Evolutionary conservation across 2,329 filamentous ascomycete genomes (phyloP).

Genomic region (Cylindrodendrum hubeiense): DNA sequence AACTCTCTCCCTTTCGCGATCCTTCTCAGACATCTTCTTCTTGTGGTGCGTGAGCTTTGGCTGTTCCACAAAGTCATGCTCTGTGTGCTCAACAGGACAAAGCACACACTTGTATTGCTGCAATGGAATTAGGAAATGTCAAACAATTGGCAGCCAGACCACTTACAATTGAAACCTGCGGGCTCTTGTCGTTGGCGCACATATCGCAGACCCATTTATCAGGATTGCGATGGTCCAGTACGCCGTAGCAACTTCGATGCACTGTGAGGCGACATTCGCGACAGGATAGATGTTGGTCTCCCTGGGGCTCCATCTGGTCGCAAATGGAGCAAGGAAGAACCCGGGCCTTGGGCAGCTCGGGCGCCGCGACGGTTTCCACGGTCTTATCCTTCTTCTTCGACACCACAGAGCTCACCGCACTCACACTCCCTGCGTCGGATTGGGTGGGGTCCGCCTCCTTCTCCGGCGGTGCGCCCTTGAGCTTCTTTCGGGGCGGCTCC

Average conservation of each 20-base stretch:
- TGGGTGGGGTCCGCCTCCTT: constrained; percentile 62
- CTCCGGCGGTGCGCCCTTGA: constrained; percentile 66
- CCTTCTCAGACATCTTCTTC: constrained; percentile 92
- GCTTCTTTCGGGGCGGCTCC: constrained; percentile 75
- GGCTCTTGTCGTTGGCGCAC: constrained; percentile 93
- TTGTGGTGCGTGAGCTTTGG: constrained; percentile 65
- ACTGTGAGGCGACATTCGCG: constrained; percentile 91
- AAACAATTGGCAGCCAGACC: not conserved
- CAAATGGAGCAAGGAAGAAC: constrained; percentile 89
- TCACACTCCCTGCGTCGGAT: constrained; percentile 60
- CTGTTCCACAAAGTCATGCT: constrained; percentile 87
- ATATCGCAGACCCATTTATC: constrained; percentile 96
- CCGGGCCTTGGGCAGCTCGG: constrained; percentile 83
- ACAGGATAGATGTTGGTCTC: constrained; percentile 82
- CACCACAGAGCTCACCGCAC: constrained; percentile 52
- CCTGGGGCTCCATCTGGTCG: constrained; percentile 76
- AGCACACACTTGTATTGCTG: constrained; percentile 92
- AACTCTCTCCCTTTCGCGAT: constrained; percentile 86
- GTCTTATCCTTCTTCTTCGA: constrained; percentile 73
- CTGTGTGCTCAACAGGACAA: constrained; percentile 85
- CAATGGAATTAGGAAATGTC: constrained; percentile 45
- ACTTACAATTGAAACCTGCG: constrained; percentile 89
- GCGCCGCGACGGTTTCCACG: constrained; percentile 69
- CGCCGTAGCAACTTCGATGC: constrained; percentile 93
- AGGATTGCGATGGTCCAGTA: constrained; percentile 75